A percentile compares a stretch with the other conserved stretches of the same genome.
Conservation (phyloP, 345 rosid genomes). For the Populus nigra region DNA sequence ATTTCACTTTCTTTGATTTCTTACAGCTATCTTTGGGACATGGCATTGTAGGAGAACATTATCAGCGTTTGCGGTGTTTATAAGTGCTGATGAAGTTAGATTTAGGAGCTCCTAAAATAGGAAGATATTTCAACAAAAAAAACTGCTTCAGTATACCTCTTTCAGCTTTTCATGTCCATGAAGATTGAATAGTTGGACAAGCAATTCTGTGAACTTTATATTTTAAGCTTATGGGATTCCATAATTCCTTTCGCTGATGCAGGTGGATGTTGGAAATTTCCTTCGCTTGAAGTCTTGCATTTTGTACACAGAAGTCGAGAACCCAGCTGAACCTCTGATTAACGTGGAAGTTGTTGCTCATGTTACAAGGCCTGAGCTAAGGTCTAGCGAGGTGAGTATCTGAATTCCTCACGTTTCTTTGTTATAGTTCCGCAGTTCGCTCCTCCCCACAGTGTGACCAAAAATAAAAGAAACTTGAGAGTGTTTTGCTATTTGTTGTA, state of each 20-base stretch:
- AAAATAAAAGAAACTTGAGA: too few relatives aligned
- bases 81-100: neutral
- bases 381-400: conserved; percentile 62
- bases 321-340: conserved; percentile 54
- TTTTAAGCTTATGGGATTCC: neutral
- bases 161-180: neutral
- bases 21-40: neutral
- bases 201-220: neutral
- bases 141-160: neutral
- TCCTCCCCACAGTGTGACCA: neutral
- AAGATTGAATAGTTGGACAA: neutral
- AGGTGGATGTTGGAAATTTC: conserved; percentile 84
- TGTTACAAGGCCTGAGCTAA: conserved; percentile 72
- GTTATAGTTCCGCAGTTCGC: neutral
- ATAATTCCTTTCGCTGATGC: conserved; percentile 23
- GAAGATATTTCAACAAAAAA: neutral
- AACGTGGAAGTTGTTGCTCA: conserved; percentile 81
- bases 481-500: too few relatives aligned
- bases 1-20: neutral
- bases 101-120: too few relatives aligned
- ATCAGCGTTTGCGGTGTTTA: neutral
- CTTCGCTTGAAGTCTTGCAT: conserved; percentile 83
- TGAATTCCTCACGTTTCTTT: neutral
- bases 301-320: conserved; percentile 60
- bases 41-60: neutral